A percentile compares a stretch with the other conserved stretches of the same genome.
phyloP scores from a whole-genome alignment of 306 rosid species.

The Quercus suber region DNA sequence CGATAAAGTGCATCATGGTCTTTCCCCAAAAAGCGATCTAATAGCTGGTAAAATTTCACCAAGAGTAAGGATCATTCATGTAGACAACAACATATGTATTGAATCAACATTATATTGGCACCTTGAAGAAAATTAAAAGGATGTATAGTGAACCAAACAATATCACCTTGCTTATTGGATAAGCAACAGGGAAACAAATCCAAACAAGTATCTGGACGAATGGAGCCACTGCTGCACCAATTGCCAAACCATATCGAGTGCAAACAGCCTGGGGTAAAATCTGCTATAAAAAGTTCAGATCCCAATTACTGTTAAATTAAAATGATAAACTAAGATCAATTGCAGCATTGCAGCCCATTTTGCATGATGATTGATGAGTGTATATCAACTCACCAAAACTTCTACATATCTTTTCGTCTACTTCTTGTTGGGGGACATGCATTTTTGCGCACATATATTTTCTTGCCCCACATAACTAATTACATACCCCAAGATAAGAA shows the following conservation, averaged over 20 bases:
- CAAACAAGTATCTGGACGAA: slow-evolving; percentile 80
- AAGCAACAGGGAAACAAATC: slow-evolving; percentile 80
- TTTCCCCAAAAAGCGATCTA: slow-evolving; percentile 77
- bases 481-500: neutral
- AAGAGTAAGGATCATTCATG: slow-evolving; percentile 1
- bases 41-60: slow-evolving; percentile 48
- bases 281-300: slow-evolving; percentile 33
- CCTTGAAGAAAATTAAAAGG: neutral
- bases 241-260: slow-evolving; percentile 78
- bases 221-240: slow-evolving; percentile 85
- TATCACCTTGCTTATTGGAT: slow-evolving; percentile 91
- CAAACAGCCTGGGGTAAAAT: slow-evolving; percentile 92
- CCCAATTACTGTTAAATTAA: neutral
- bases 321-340: slow-evolving; percentile 16
- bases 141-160: neutral
- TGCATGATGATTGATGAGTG: neutral
- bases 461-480: neutral
- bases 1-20: slow-evolving; percentile 76
- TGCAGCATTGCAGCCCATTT: neutral
- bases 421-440: neutral
- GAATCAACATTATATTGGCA: neutral
- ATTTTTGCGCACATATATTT: neutral
- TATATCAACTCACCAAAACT: neutral
- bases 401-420: neutral
- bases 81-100: neutral